Base-by-base conservation (phyloP, 208 protist species). In the Trypanosoma rangeli region DNA sequence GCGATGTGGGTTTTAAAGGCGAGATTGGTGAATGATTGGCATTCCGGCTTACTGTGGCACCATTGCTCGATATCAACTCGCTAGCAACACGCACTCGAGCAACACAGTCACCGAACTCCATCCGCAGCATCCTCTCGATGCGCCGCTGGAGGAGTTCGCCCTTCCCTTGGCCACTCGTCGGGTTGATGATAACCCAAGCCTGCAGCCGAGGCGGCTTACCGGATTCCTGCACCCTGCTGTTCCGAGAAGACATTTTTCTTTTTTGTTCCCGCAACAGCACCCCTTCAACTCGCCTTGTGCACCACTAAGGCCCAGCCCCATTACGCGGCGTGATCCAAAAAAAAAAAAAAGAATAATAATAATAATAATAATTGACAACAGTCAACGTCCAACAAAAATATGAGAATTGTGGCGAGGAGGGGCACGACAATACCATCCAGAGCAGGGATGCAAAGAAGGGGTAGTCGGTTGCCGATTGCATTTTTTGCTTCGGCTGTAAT, bases 111-210 rank as follows among this genome's bases (percentile, higher is more conserved):
- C 37, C 0, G 46, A 73, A 73, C 16, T 60, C 49, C n/a, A 28
- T 67, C n/a, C 39, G 37, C 33, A 79, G 33, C 20, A 20, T 44
- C 46, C 66, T 79, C 26, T 66, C 26, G 37, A 79, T 56, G 28
- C 50, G 44, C 4, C 31, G 18, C 18, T 50, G 26, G 24, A 73
- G 13, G 15, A 39, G 42, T 26, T 67, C 56, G 12, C 77, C 81
- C n/a, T 65, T 71, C 1, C 85, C 85, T 4, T 71, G 56, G 3
- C 84, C 88, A 35, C 88, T 92, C 35, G 58, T 76, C 8, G 84
- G 81, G 61, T 94, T 90, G 37, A 70, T 82, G 46, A 94, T 78
- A 12, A 91, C 37, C 82, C 84, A 92, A 13, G 87, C 62, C 37
- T 73, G 54, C 31, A 70, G 39, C 28, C n/a, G 57, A 65, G 46